Conservation (phyloP, 2,329 filamentous ascomycete species). For the Knufia fluminis region DNA sequence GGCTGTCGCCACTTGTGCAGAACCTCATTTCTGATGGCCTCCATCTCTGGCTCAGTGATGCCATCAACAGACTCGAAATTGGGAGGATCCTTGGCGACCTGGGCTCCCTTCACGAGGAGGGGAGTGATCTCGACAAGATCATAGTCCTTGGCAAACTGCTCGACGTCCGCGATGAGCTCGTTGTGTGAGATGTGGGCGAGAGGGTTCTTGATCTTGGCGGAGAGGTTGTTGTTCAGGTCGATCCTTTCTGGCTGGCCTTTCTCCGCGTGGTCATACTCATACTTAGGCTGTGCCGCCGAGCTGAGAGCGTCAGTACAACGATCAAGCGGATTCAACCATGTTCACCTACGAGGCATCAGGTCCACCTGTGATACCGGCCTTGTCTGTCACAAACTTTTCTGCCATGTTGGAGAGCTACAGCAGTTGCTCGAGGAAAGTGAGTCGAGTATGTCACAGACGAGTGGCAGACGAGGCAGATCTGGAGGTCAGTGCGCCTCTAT, state of each 20-base stretch:
- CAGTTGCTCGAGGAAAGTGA: too few relatives aligned
- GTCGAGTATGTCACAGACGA: too few relatives aligned
- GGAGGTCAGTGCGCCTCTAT: too few relatives aligned
- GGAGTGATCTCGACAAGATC: constrained; percentile 49
- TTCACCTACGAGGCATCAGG: too few relatives aligned
- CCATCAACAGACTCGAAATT: constrained; percentile 43
- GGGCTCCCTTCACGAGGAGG: constrained; percentile 58
- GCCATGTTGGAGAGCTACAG: too few relatives aligned
- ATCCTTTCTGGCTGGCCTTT: neutral
- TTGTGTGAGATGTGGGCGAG: constrained; percentile 26
- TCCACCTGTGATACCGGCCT: too few relatives aligned
- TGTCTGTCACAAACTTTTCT: too few relatives aligned
- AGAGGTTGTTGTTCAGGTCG: neutral
- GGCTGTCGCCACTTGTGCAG: constrained; percentile 31
- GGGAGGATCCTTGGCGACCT: constrained; percentile 62
- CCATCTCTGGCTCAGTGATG: constrained; percentile 31
- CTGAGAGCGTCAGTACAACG: too few relatives aligned
- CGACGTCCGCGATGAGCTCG: constrained; percentile 25
- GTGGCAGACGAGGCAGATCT: too few relatives aligned
- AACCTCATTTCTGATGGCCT: constrained; percentile 28
- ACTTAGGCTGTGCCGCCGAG: too few relatives aligned
- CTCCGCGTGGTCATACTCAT: neutral
- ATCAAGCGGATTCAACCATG: too few relatives aligned
- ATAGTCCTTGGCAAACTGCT: constrained; percentile 43
- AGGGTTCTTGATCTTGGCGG: constrained; percentile 22